phyloP scores from a whole-genome alignment of 139 green algal species.

The Haematococcus sp. region DNA sequence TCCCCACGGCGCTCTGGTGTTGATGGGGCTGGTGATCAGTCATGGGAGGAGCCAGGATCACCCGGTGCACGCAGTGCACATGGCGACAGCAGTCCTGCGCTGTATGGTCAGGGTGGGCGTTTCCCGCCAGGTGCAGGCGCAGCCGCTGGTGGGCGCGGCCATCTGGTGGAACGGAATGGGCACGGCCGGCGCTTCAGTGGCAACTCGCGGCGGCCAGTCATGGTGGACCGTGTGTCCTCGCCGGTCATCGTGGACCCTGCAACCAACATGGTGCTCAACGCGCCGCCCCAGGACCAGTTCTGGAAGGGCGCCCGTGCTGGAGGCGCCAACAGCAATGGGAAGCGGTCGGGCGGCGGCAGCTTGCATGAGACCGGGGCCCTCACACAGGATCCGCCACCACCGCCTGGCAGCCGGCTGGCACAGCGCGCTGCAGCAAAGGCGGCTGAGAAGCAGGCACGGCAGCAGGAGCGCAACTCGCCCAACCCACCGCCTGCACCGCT shows the following conservation, averaged over 20 bases:
- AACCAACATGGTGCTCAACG: background rate
- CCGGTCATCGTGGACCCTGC: background rate
- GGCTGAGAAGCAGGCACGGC: too few species aligned
- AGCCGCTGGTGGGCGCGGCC: background rate
- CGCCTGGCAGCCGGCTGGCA: too few species aligned
- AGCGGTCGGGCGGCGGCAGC: too few species aligned
- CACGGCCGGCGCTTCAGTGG: background rate
- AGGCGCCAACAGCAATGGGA: too few species aligned
- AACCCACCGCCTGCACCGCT: too few species aligned
- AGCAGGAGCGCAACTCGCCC: too few species aligned
- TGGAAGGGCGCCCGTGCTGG: background rate
- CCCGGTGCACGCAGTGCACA: background rate
- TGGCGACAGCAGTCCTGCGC: background rate
- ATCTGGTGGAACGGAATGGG: background rate
- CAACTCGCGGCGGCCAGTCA: background rate
- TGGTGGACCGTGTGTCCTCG: background rate
- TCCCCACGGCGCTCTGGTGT: background rate
- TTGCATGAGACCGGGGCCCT: too few species aligned
- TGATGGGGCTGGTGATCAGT: background rate
- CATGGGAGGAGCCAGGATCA: background rate
- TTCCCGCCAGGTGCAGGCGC: constrained; percentile 5
- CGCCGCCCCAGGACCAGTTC: background rate
- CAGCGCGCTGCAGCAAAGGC: too few species aligned
- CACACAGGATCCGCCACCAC: too few species aligned
- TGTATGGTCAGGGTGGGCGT: background rate